Percentiles rank a stretch among this genome's conserved stretches.
Evolutionary conservation across 2,329 filamentous ascomycete genomes (phyloP).

Genomic region (Claviceps pusilla): DNA sequence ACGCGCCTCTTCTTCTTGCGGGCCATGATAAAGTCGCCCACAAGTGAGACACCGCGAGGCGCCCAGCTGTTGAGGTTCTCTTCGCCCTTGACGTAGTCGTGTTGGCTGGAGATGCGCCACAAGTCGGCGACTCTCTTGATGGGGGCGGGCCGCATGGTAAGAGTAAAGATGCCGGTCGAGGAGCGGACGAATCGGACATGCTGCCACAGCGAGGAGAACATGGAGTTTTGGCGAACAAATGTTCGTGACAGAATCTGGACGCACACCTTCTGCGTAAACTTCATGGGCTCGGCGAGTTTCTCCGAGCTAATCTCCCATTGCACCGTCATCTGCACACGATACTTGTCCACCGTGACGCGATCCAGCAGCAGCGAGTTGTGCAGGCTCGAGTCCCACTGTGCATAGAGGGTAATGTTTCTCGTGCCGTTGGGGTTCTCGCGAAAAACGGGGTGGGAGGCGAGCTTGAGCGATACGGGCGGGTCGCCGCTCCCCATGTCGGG

Average conservation of each 20-base stretch:
- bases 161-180: slow-evolving; percentile 70
- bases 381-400: slow-evolving; percentile 91
- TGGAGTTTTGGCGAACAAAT: slow-evolving; percentile 71
- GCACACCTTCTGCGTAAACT: slow-evolving; percentile 65
- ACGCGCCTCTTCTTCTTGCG: slow-evolving; percentile 60
- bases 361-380: slow-evolving; percentile 90
- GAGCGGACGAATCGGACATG: slow-evolving; percentile 75
- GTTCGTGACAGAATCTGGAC: slow-evolving; percentile 73
- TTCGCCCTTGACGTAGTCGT: slow-evolving; percentile 93
- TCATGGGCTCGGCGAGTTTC: slow-evolving; percentile 76
- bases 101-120: slow-evolving; percentile 89
- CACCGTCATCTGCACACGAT: slow-evolving; percentile 75
- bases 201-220: slow-evolving; percentile 79
- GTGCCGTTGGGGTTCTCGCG: slow-evolving; percentile 83
- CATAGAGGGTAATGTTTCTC: slow-evolving; percentile 68
- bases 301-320: slow-evolving; percentile 75
- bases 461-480: slow-evolving; percentile 60
- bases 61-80: slow-evolving; percentile 74
- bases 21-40: slow-evolving; percentile 70
- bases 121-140: slow-evolving; percentile 85
- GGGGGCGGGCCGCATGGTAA: slow-evolving; percentile 72
- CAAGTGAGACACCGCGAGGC: slow-evolving; percentile 74
- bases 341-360: slow-evolving; percentile 80
- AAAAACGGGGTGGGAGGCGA: slow-evolving; percentile 63
- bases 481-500: slow-evolving; percentile 61